These are phyloP conservation scores for Phylloporus sp. DNA, from an alignment of 768 basidiomycete species.

Conservation along the genomic window DNA sequence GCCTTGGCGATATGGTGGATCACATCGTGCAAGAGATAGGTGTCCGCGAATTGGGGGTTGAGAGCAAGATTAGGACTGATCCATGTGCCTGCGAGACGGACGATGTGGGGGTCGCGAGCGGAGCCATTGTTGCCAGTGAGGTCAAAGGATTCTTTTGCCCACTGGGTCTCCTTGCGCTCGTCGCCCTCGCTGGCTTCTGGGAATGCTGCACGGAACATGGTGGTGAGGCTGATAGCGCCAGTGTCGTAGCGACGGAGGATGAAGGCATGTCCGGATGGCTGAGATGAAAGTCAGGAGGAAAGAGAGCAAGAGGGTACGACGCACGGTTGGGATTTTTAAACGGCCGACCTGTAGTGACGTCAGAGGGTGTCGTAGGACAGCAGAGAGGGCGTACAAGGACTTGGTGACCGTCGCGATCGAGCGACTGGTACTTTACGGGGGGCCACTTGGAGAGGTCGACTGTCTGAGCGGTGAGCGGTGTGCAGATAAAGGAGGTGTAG, in stretches of 20 bases:
- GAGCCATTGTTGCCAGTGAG: slow-evolving; percentile 74
- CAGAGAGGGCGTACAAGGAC: slow-evolving; percentile 58
- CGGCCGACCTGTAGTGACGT: slow-evolving; percentile 65
- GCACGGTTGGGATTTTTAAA: slow-evolving; percentile 85
- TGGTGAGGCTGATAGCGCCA: slow-evolving; percentile 85
- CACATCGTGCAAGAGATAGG: slow-evolving; percentile 60
- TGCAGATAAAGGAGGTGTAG: accelerated
- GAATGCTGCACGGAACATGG: slow-evolving; percentile 95
- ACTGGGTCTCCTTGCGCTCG: slow-evolving; percentile 76
- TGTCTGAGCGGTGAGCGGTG: slow-evolving; percentile 5
- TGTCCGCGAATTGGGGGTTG: slow-evolving; percentile 51
- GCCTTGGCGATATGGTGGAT: slow-evolving; percentile 68
- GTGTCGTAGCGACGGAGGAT: slow-evolving; percentile 94
- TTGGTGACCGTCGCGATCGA: slow-evolving; percentile 81
- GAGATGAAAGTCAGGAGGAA: slow-evolving; percentile 10
- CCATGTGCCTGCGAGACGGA: slow-evolving; percentile 90
- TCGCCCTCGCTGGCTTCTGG: slow-evolving; percentile 72
- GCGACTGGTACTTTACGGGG: slow-evolving; percentile 87
- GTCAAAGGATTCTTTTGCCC: slow-evolving; percentile 80
- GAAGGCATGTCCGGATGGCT: slow-evolving; percentile 85
- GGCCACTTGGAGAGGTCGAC: slow-evolving; percentile 50
- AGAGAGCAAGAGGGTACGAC: slow-evolving; percentile 22
- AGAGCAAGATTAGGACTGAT: slow-evolving; percentile 63
- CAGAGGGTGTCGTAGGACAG: slow-evolving; percentile 8
- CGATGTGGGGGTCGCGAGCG: slow-evolving; percentile 50